Conservation (phyloP, 495 filamentous ascomycete genomes). For the Penicillium bovifimosum region DNA sequence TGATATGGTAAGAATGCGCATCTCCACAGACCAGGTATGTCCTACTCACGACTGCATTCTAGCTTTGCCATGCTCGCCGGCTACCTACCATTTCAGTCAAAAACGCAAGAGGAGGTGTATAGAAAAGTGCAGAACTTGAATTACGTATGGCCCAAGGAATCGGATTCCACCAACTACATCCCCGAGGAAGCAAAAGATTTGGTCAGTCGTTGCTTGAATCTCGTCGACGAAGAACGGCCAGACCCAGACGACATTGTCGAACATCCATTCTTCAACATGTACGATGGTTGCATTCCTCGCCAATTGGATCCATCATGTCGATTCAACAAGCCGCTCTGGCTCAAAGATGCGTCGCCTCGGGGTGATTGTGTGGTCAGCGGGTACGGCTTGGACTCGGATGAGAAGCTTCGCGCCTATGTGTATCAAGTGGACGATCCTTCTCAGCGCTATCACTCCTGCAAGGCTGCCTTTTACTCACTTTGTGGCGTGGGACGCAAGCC, state of each 20-base stretch:
- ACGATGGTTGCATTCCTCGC: constrained; percentile 47
- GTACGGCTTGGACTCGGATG: constrained; percentile 42
- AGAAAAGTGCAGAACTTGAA: constrained; percentile 62
- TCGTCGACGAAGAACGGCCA: constrained; percentile 67
- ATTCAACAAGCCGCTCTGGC: constrained; percentile 40
- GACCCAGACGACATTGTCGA: constrained; percentile 77
- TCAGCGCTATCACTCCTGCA: constrained; percentile 41
- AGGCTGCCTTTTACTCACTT: constrained; percentile 41
- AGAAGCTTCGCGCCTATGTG: constrained; percentile 38
- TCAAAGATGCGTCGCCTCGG: constrained; percentile 38
- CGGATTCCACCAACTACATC: constrained; percentile 41
- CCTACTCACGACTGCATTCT: constrained; percentile 14
- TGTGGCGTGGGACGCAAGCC: constrained; percentile 49
- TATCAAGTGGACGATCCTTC: constrained; percentile 35
- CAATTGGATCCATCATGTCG: constrained; percentile 40
- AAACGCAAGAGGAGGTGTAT: constrained; percentile 82
- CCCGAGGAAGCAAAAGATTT: constrained; percentile 67
- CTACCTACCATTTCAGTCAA: constrained; percentile 84
- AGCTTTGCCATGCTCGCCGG: constrained; percentile 86
- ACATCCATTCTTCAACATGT: constrained; percentile 73
- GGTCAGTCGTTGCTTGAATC: constrained; percentile 65
- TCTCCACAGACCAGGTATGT: not conserved
- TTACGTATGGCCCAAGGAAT: constrained; percentile 71
- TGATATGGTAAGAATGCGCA: constrained; percentile 71
- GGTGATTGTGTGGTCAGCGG: constrained; percentile 45